Evolutionary conservation across 345 rosid species (phyloP), one percentile per base, ranked within the genome.

Genomic region (Cochlearia excelsa): DNA sequence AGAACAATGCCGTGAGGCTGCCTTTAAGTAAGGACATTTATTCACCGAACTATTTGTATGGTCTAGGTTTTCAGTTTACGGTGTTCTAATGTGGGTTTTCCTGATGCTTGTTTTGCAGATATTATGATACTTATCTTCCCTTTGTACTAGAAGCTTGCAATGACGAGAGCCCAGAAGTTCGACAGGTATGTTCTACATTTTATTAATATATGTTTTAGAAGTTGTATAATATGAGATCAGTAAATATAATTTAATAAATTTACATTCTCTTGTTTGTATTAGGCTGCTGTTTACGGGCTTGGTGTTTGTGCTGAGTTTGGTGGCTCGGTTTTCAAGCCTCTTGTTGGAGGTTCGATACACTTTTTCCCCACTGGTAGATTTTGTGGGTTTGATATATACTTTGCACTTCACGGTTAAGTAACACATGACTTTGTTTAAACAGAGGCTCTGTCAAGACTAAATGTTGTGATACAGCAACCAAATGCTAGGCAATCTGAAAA

Each of bases 281-380:
- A 90, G 97, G 99, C 99, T 35, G 99, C 99, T 2, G 99, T 94
- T 26, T 94, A 94, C 71, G 99, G 99, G 61, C 91, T 94, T 52
- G 99, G 99, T 73, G 97, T 94, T 56, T 94, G 99, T 84, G 95
- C 97, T n/a, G 99, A 94, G 79, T 85, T 87, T 74, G 99, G 99
- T 8, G 90, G 95, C 40, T 67, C 88, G 28, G 81, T 79, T 27
- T 85, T 94, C 77, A 90, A 87, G 73, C 92, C 92, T 44, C 95
- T 94, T 73, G 95, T 87, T 66, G 96, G 97, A 80, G 99, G 99
- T 93, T 75, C 7, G 35, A 5, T 28, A 41, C 30, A 46, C 30
- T 40, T 61, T 59, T 65, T 26, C 16, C 51, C 46, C 4, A 53
- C 46, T 59, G 26, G 46, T 47, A 40, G 23, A 16, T 16, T 16